These are phyloP conservation scores for Penicillium sp. DNA, from an alignment of 2,329 filamentous ascomycete genomes.

Conservation along the genomic window DNA sequence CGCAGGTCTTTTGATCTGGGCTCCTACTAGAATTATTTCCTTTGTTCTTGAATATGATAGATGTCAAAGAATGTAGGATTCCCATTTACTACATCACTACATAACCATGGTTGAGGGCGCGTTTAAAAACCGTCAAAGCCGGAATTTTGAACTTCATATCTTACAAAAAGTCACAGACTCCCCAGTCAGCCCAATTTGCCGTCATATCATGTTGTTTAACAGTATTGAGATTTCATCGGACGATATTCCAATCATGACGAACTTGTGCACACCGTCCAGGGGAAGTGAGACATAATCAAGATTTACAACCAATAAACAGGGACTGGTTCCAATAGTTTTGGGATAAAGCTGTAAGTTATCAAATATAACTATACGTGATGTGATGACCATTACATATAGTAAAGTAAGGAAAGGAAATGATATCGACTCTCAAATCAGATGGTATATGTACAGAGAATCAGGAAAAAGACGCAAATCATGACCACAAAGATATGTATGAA, in stretches of 20 bases:
- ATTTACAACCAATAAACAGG: too few relatives aligned
- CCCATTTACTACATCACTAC: too few relatives aligned
- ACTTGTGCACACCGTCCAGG: too few relatives aligned
- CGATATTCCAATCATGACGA: too few relatives aligned
- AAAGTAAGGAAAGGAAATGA: conserved; percentile 9
- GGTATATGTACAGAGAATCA: conserved; percentile 31
- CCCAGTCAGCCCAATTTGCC: too few relatives aligned
- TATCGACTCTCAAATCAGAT: conserved; percentile 21
- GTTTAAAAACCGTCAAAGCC: neutral
- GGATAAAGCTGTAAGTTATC: neutral
- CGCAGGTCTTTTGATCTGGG: neutral
- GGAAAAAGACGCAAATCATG: conserved; percentile 17
- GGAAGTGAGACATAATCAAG: too few relatives aligned
- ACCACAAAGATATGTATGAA: conserved; percentile 20
- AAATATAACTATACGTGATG: neutral
- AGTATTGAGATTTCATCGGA: too few relatives aligned
- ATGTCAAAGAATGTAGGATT: neutral
- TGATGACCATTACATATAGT: neutral
- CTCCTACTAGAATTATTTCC: neutral
- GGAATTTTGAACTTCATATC: neutral
- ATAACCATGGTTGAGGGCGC: neutral
- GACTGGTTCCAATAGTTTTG: too few relatives aligned
- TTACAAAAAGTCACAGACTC: neutral
- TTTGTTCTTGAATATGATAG: neutral
- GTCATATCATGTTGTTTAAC: too few relatives aligned